These are phyloP conservation scores for Phoma sp. DNA, from an alignment of 2,329 filamentous ascomycete genomes.

Conservation along the genomic window DNA sequence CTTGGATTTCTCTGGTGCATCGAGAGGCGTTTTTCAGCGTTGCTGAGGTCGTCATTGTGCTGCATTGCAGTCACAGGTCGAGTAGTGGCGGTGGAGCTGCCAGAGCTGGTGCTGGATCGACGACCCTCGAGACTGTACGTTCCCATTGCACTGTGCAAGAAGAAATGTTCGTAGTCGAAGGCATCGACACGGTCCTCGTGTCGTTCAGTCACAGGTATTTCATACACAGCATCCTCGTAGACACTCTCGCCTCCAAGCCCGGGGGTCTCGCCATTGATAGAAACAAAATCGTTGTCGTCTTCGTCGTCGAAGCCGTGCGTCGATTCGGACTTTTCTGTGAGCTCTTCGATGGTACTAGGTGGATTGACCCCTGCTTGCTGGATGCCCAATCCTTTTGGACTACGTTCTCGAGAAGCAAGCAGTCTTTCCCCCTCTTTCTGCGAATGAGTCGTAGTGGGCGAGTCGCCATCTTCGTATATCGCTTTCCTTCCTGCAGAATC, in stretches of 20 bases:
- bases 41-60: constrained; percentile 25
- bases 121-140: constrained; percentile 67
- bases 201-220: constrained; percentile 55
- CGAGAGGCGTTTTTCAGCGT: constrained; percentile 35
- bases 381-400: constrained; percentile 18
- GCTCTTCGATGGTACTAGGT: constrained; percentile 32
- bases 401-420: constrained; percentile 6
- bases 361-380: constrained; percentile 31
- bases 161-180: constrained; percentile 96
- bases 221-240: constrained; percentile 54
- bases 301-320: constrained; percentile 38
- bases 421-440: constrained; percentile 28
- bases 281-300: constrained; percentile 50
- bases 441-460: constrained; percentile 22
- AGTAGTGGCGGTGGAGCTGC: constrained; percentile 60
- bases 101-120: constrained; percentile 61
- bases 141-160: constrained; percentile 89
- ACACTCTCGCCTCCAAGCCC: constrained; percentile 42
- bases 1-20: constrained; percentile 60
- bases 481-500: constrained; percentile 32
- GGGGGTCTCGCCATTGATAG: constrained; percentile 37
- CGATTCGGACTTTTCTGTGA: constrained; percentile 21
- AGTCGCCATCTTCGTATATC: constrained; percentile 26
- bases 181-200: constrained; percentile 95
- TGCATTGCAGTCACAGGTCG: constrained; percentile 42